Evolutionary conservation across 257 asterid genomes (phyloP).

Genomic region (Solanum pimpinellifolium): DNA sequence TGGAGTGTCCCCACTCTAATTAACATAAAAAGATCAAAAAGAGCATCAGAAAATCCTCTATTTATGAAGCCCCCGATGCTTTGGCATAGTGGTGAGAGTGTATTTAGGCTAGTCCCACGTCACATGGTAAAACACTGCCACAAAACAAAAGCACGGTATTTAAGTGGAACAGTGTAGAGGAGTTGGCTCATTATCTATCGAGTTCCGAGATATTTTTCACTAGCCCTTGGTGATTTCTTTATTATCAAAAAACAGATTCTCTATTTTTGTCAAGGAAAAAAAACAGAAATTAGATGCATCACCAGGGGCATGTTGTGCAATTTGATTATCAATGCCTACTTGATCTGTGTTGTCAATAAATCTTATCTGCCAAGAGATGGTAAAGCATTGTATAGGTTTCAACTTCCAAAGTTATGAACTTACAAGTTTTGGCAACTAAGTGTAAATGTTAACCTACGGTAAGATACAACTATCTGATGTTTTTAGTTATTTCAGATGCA

Average conservation of each 20-base stretch:
- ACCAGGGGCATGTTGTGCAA: constrained; percentile 71
- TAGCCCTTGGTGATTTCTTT: neutral
- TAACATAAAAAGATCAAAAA: constrained; percentile 3
- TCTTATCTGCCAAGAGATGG: constrained; percentile 51
- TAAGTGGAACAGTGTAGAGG: neutral
- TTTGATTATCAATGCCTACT: constrained; percentile 96
- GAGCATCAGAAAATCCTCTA: neutral
- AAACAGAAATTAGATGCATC: neutral
- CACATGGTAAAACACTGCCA: neutral
- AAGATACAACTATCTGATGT: too few relatives aligned
- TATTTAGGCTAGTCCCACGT: neutral
- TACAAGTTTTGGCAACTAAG: too few relatives aligned
- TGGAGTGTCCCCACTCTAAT: constrained; percentile 94
- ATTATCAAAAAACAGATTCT: neutral
- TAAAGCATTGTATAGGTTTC: neutral
- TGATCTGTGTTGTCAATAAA: constrained; percentile 98
- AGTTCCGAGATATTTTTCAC: neutral
- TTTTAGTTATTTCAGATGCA: too few relatives aligned
- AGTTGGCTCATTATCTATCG: neutral
- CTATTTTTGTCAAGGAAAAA: neutral
- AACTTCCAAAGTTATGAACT: too few relatives aligned
- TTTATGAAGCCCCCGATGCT: neutral
- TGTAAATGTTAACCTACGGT: too few relatives aligned
- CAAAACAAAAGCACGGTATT: neutral
- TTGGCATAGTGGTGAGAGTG: neutral